A percentile compares a stretch with the other conserved stretches of the same genome.
phyloP scores from a whole-genome alignment of 2,329 filamentous ascomycete species.

The Claviceps pazoutovae region DNA sequence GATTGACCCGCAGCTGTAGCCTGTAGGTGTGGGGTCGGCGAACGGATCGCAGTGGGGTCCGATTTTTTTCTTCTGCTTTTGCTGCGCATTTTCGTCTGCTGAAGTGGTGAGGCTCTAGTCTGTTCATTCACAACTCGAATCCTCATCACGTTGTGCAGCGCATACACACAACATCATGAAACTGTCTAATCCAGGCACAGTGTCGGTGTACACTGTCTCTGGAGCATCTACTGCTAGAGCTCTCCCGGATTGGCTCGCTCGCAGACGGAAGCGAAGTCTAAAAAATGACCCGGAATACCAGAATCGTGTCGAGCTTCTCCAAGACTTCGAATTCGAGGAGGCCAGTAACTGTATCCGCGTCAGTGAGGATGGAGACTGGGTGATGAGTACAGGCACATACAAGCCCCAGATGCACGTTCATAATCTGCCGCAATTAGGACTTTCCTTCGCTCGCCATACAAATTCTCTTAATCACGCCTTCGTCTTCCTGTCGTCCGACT shows the following conservation, averaged over 20 bases:
- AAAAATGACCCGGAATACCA: constrained; percentile 90
- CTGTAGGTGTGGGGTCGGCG: not conserved
- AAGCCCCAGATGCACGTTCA: constrained; percentile 72
- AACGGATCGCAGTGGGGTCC: not conserved
- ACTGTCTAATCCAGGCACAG: constrained; percentile 65
- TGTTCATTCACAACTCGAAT: not conserved
- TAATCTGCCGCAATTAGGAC: constrained; percentile 78
- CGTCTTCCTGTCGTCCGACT: constrained; percentile 74
- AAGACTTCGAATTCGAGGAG: constrained; percentile 97
- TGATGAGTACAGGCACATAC: constrained; percentile 80
- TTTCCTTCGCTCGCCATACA: constrained; percentile 90
- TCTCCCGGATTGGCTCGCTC: constrained; percentile 88
- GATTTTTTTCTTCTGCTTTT: not conserved
- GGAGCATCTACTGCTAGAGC: constrained; percentile 78
- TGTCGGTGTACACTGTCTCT: constrained; percentile 89
- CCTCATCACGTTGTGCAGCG: not conserved
- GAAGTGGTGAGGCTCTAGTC: not conserved
- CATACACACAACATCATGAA: constrained; percentile 42
- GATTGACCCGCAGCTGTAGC: not conserved
- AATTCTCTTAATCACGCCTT: constrained; percentile 86
- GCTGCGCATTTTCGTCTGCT: not conserved
- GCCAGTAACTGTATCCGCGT: constrained; percentile 81
- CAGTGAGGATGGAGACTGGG: constrained; percentile 93
- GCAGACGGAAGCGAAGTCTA: constrained; percentile 75
- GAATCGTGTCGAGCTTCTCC: constrained; percentile 83